Evolutionary conservation across 1,284 basidiomycete genomes (phyloP), one percentile per base, ranked within the genome.

Genomic region (Volvariella surrecta): DNA sequence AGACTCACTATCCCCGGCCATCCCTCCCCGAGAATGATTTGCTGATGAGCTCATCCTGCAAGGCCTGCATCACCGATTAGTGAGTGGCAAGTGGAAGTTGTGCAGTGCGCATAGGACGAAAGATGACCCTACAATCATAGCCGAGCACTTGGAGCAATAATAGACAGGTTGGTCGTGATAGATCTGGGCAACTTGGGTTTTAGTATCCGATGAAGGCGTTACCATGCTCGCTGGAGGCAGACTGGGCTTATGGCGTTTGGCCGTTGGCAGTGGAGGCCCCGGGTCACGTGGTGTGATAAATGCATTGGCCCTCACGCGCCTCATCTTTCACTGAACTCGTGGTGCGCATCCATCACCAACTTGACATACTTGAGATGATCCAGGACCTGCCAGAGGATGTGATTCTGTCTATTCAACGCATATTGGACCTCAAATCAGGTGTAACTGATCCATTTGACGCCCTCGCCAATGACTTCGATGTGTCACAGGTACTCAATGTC

Each of bases 11-110:
- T 52, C 88, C 89, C 47, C 85, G 71, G 1, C 89, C 89, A 47
- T 91, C 88, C 50, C 89, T 66, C 1, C 89, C 89, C 17, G 84
- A 83, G 65, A 92, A 92, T 0, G 85, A 66, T 58, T 91, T 91
- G 63, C 83, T 88, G 51, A 92, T 86, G 8, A 90, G 63, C 52
- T 92, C 89, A 54, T 91, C 89, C 60, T 91, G 85, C n/a, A 89
- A 66, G 16, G 79, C 74, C 84, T 87, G 49, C 15, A 45, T 18
- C 11, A n/a, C 18, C 34, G n/a, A 35, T 35, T 10, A 37, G 40
- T 13, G 35, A 3, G n/a, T n/a, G n/a, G n/a, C n/a, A n/a, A n/a
- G n/a, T n/a, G n/a, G 39, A 44, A 16, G 30, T 21, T 3, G 3
- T 10, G 6, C 11, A 11, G 24, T 15, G 10, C 17, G 15, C 21